Evolutionary conservation across 805 yeast genomes (phyloP), one percentile per base, ranked within the genome.

Genomic region (Komagataella pastoris): DNA sequence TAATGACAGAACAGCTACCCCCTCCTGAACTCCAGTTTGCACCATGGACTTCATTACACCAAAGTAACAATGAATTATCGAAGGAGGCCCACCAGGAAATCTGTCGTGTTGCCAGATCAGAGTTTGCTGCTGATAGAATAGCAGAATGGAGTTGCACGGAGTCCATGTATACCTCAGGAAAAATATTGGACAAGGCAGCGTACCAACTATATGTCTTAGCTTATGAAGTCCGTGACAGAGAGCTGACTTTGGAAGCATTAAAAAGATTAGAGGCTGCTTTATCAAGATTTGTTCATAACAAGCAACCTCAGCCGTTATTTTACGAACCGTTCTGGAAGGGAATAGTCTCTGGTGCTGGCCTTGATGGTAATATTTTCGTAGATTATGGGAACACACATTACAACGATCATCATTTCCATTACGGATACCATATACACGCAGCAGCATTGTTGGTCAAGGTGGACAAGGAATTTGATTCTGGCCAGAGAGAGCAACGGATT

Each of bases 81-180:
- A 24, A 71, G 55, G 73, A 67, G 1, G 71, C 73, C 1, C 62
- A 71, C 44, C 57, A 62, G 2, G 53, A 66, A 30, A 75, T 85
- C 40, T 64, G 68, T 8, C 57, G 62, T 18, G 77, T 77, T 1
- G 84, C 86, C 2, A 61, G 58, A n/a, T 54, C 63, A 4, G 93
- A 85, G 57, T 64, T 76, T 7, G 59, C 72, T 24, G 77, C 71
- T 50, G 64, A 62, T 52, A 86, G 83, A 55, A 74, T 84, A 43
- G 66, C 67, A 3, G 75, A 73, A 17, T 76, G 74, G 64, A 75
- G 84, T n/a, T 69, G 84, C 59, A 69, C 83, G 8, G 88, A 88
- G 55, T 88, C 97, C 0, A 90, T 90, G 86, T 91, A 91, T 67
- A 81, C 87, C 17, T 17, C 52, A 14, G 98, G 97, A n/a, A 90